Evolutionary conservation across 441 rosid genomes (phyloP).

Genomic region (Adansonia madagascariensis): DNA sequence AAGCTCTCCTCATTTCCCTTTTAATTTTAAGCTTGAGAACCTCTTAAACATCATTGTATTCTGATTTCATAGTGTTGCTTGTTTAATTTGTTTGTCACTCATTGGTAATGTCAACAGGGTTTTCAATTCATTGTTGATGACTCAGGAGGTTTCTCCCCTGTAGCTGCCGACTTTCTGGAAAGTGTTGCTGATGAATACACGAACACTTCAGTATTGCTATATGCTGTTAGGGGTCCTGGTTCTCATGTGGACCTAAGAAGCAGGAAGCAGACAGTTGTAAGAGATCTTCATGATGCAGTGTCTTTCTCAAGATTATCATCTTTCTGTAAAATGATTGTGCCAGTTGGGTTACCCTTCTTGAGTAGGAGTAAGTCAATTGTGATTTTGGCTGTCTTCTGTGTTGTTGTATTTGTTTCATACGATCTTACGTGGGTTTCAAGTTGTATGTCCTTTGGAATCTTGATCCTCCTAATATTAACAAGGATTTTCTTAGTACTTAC

Average conservation of each 20-base stretch:
- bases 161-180: conserved; percentile 81
- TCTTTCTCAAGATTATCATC: conserved; percentile 74
- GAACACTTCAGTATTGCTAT: conserved; percentile 70
- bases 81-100: conserved; percentile 9
- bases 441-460: conserved; percentile 10
- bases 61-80: neutral
- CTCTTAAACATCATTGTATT: neutral
- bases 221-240: conserved; percentile 62
- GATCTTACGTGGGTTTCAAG: conserved; percentile 4
- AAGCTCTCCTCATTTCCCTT: neutral
- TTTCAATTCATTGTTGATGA: conserved; percentile 87
- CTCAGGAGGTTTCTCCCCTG: conserved; percentile 80
- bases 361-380: conserved; percentile 53
- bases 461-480: neutral
- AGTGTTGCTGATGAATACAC: conserved; percentile 79
- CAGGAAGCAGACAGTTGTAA: conserved; percentile 55
- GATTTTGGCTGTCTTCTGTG: conserved; percentile 19
- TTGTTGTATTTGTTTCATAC: conserved; percentile 17
- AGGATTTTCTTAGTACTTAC: neutral
- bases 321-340: conserved; percentile 69
- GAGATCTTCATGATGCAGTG: conserved; percentile 76
- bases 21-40: neutral
- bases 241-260: conserved; percentile 47
- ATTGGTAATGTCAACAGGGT: conserved; percentile 54
- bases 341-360: conserved; percentile 74